Base-by-base conservation (phyloP, 73 alveolate genomes). In the Tetrahymena thermophila region DNA sequence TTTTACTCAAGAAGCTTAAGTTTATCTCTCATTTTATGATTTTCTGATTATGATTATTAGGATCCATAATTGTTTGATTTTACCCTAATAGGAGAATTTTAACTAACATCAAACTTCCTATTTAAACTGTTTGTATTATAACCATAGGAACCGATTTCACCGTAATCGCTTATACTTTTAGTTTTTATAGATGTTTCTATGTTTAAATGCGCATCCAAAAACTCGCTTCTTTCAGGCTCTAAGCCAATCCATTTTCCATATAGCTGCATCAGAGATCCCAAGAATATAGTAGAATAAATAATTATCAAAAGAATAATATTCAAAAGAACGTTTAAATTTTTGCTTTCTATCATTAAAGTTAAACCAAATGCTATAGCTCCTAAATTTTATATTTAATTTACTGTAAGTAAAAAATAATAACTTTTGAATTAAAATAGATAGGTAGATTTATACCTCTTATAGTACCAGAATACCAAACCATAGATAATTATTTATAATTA, bases 351-450 rank as follows among this genome's bases (percentile, higher is more conserved):
- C 83, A 98, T 96, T 3, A 98, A 93, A 34, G 97, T 97, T 95
- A 99, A 96, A 84, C 99, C 99, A 97, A 99, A 99, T 85, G 99
- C 99, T 96, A 99, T 98, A 21, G 99, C 99, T 34, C 99, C 89
- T 71, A 71, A 0, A 23, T 71, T 19, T 28, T 23, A 50, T 1
- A 50, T 50, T 50, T 50, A 50, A 21, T 19, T 19, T 50, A 50
- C 23, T 50, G 23, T 19, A 50, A 19, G 83, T 50, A 50, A 50
- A 21, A 50, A 50, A 21, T 16, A 9, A 50, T 5, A 19, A 11
- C 10, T 50, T 50, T 16, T 50, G 10, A 50, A 50, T 19, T 50
- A 21, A 50, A 50, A 50, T 50, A 40, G 10, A 40, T 40, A 40
- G 43, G 7, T 37, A 55, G 37, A 58, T 58, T 1, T 7, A 28